Base-by-base conservation (phyloP, 306 rosid species). In the Gillenia trifoliata region DNA sequence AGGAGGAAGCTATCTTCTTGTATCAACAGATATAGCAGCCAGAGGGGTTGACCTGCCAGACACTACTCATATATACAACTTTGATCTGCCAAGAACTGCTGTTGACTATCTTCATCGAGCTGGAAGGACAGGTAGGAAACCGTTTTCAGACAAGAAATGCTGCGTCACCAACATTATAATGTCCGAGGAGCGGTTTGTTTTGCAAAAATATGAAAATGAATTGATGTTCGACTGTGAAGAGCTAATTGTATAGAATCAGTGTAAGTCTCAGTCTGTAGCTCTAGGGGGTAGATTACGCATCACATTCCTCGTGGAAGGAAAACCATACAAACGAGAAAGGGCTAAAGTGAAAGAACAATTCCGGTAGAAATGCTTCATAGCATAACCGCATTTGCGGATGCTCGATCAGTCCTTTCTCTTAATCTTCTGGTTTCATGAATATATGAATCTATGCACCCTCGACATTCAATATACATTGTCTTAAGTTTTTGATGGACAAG, bases 61-160 rank as follows among this genome's bases (percentile, higher is more conserved):
- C 80, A 91, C 92, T 77, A 90, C 97, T 68, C 95, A 90, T 82
- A 91, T 90, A 66, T 94, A 90, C 93, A 94, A 94, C 85, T 87
- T 85, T 72, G 92, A 94, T 81, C 85, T 87, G 22, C 98, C 98
- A 34, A 90, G 84, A 83, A 88, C 86, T 74, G 93, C 88, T 38
- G 31, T 83, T 20, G 96, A 90, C 85, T 92, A 91, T 81, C 96
- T 94, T 84, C 98, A 94, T 75, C 95, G 97, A 56, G 98, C 98
- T 26, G 97, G 98, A 71, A 84, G 98, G 77, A 83, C 98, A 6
- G 90, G 98, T 70, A 89, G 96, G 81, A 92, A 90, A 71, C 98
- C 96, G 29, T 90, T 94, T 83, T 94, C 97, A 40, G 82, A 86
- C 71, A 50, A 79, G 70, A 90, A 81, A 64, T 94, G 92, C 80